These are phyloP conservation scores for Brassica cretica DNA, from an alignment of 345 rosid genomes.

Conservation along the genomic window DNA sequence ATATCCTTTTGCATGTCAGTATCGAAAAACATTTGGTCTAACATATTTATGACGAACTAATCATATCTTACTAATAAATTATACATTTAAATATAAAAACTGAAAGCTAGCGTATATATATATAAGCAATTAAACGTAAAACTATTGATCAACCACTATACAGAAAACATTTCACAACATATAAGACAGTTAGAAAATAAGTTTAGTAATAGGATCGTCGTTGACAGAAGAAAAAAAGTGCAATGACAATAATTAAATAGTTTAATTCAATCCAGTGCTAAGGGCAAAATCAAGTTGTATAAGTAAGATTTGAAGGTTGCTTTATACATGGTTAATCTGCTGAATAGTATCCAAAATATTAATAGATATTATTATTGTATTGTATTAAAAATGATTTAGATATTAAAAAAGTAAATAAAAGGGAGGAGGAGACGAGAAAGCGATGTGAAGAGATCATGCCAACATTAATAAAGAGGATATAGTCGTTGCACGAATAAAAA, in stretches of 20 bases:
- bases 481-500: constrained; percentile 36
- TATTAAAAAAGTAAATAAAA: background rate
- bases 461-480: constrained; percentile 36
- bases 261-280: background rate
- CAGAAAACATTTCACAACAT: background rate
- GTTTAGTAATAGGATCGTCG: background rate
- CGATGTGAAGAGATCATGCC: constrained; percentile 39
- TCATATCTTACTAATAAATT: background rate
- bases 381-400: background rate
- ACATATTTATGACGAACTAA: background rate
- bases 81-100: background rate
- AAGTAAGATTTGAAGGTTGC: constrained; percentile 11
- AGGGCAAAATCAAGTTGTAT: background rate
- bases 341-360: constrained; percentile 11
- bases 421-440: constrained; percentile 32
- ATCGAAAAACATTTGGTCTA: background rate
- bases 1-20: background rate
- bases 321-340: constrained; percentile 21
- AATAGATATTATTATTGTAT: background rate
- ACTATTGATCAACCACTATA: background rate
- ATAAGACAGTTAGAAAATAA: background rate
- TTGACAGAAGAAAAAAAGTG: background rate
- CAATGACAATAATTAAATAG: background rate
- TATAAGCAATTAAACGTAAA: background rate
- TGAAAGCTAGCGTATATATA: background rate